Base-by-base conservation (phyloP, 257 asterid genomes). In the Anisodus acutangulus region DNA sequence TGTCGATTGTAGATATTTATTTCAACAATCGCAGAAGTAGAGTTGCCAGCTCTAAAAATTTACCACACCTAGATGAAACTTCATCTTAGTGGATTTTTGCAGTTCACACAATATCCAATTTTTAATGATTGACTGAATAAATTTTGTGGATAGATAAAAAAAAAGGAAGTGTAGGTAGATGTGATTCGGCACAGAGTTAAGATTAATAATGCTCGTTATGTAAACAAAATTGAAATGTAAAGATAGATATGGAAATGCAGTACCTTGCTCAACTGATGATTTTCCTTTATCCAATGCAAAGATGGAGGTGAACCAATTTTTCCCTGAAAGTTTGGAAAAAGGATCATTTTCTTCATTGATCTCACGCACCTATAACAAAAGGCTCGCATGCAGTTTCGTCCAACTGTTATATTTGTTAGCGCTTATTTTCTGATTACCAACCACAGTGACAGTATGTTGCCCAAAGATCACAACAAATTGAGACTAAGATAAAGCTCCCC, bases 281-380 rank as follows among this genome's bases (percentile, higher is more conserved):
- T 86, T 92, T 83, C 74, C 91, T 85, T 86, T 88, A 58, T 87
- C 87, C 26, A 92, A 83, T 87, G 86, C 83, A 86, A 89, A 90
- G 79, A 89, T 64, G 69, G 93, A 89, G 79, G 91, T 11, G 83
- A 92, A 90, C 98, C 94, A 91, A 88, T 86, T 90, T 92, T 84
- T 84, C 80, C 91, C 99, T 95, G 93, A 82, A 88, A 69, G 72
- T 84, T 83, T 79, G 84, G 57, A 63, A 51, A 53, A 69, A 64
- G 10, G 47, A 47, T 53, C 63, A 78, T 51, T 51, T n/a, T 12
- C 47, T 49, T 26, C 19, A 6, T 26, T 76, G 9, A 22, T 53
- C 45, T 22, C 8, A 26, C 47, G 51, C 49, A 2, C 64, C 62
- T 53, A 53, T 15, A 53, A 26, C 49, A 76, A 76, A 76, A 51